These are phyloP conservation scores for Tuber umbilicatum DNA, from an alignment of 495 filamentous ascomycete genomes.

Conservation along the genomic window DNA sequence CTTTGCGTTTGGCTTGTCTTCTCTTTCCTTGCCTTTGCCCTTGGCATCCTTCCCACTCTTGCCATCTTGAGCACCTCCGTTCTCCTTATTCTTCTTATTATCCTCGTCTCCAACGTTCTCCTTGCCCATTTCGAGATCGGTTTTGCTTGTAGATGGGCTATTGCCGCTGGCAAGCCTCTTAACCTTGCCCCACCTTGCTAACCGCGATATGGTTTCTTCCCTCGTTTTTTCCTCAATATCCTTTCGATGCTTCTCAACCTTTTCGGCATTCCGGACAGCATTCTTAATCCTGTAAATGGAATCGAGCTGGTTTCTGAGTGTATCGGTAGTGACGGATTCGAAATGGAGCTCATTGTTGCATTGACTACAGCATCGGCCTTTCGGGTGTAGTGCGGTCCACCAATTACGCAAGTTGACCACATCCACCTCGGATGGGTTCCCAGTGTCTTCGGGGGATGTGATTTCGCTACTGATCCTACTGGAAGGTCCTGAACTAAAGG, in stretches of 20 bases:
- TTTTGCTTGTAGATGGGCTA: not conserved
- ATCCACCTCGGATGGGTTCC: conserved; percentile 14
- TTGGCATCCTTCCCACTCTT: conserved; percentile 14
- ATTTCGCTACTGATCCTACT: conserved; percentile 8
- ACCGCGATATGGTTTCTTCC: conserved; percentile 12
- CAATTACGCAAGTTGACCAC: conserved; percentile 18
- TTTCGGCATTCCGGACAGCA: conserved; percentile 16
- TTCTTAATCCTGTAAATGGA: conserved; percentile 15
- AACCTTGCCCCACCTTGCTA: conserved; percentile 19
- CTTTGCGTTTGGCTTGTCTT: conserved; percentile 5
- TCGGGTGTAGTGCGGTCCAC: conserved; percentile 22
- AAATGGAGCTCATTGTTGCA: conserved; percentile 17
- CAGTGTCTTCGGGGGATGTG: conserved; percentile 19
- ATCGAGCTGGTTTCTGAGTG: conserved; percentile 23
- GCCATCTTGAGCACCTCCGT: conserved; percentile 4
- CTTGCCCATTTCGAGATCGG: not conserved
- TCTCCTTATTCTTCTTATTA: conserved; percentile 10
- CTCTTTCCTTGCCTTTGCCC: conserved; percentile 19
- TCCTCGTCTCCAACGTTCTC: conserved; percentile 4
- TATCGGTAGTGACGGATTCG: conserved; percentile 25
- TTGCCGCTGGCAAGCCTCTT: conserved; percentile 9
- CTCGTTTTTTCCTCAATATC: conserved; percentile 11
- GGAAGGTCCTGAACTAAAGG: not conserved
- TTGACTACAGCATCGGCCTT: conserved; percentile 12
- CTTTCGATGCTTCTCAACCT: conserved; percentile 8